Evolutionary conservation across 1,284 basidiomycete genomes (phyloP), one percentile per base, ranked within the genome.

Genomic region (Tetrapyrgos nigripes): DNA sequence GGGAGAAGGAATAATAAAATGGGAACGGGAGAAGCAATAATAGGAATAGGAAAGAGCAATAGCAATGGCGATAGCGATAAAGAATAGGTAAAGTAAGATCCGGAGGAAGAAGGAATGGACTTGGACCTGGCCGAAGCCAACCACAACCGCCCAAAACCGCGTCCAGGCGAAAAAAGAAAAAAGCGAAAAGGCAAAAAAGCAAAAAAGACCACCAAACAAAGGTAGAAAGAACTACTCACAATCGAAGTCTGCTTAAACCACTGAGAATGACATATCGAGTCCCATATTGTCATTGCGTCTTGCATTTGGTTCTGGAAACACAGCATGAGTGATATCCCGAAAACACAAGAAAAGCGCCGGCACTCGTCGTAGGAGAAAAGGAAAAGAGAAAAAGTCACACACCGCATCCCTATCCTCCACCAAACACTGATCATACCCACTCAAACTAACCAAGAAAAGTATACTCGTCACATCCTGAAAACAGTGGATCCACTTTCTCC

Each of bases 241-340:
- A 94, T 90, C 1, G 91, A 91, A 1, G 91, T 91, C 59, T 85
- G 81, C 68, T 86, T 82, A 76, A 94, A 94, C 91, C 92, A 91
- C 66, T 89, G 86, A 23, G 87, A 89, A 64, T 89, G 87, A 74
- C 88, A 88, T 74, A 92, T 91, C 17, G 90, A 92, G 65, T 93
- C 91, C 83, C 92, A 94, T 33, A 94, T 88, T 50, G 90, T 88
- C 79, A 94, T 85, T 2, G 92, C 88, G 66, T 94, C 93, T 73
- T 92, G 87, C 92, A 94, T 94, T 85, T 87, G 90, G 73, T 89
- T 92, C 87, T 91, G 61, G 9, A 58, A 40, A 8, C 26, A 24
- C 11, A 33, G 10, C 10, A 14, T 31, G 37, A 57, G n/a, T 31
- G 50, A 23, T 40, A 40, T n/a, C n/a, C n/a, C n/a, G n/a, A n/a